Percentiles rank a stretch among this genome's conserved stretches.
phyloP scores from a whole-genome alignment of 2,329 filamentous ascomycete species.

The Diplodia intermedia region DNA sequence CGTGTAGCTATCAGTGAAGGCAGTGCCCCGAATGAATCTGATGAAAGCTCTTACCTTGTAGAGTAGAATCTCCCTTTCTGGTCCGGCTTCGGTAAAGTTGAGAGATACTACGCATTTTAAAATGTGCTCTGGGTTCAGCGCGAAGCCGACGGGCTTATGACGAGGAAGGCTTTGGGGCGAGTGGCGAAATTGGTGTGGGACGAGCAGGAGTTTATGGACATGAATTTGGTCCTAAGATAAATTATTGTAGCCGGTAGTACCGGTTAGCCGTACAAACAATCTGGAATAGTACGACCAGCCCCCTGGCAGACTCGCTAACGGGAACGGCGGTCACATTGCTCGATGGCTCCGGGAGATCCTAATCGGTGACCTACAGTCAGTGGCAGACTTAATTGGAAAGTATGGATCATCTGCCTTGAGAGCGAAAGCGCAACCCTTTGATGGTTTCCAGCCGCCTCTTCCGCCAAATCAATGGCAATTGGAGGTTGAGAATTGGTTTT shows the following conservation, averaged over 20 bases:
- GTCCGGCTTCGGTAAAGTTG: background rate
- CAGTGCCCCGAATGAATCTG: background rate
- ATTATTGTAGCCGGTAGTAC: background rate
- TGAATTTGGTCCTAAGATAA: background rate
- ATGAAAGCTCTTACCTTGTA: background rate
- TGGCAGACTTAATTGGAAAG: no score
- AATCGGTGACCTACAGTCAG: no score
- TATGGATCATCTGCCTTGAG: background rate
- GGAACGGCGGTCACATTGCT: no score
- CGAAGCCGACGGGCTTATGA: background rate
- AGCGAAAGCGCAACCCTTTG: background rate
- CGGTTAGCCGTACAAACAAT: no score
- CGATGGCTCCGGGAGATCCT: background rate
- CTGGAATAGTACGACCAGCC: background rate
- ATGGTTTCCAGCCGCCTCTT: background rate
- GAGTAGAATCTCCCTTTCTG: background rate
- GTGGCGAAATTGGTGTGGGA: background rate
- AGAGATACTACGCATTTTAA: background rate
- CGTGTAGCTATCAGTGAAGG: background rate
- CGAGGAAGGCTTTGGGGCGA: background rate
- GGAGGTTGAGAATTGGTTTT: background rate
- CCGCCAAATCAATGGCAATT: background rate
- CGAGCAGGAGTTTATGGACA: background rate
- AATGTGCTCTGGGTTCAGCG: conserved; percentile 6
- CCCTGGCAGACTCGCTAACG: background rate